Evolutionary conservation across 164 flowering plant genomes (phyloP).

Genomic region (Vitis labrusca): DNA sequence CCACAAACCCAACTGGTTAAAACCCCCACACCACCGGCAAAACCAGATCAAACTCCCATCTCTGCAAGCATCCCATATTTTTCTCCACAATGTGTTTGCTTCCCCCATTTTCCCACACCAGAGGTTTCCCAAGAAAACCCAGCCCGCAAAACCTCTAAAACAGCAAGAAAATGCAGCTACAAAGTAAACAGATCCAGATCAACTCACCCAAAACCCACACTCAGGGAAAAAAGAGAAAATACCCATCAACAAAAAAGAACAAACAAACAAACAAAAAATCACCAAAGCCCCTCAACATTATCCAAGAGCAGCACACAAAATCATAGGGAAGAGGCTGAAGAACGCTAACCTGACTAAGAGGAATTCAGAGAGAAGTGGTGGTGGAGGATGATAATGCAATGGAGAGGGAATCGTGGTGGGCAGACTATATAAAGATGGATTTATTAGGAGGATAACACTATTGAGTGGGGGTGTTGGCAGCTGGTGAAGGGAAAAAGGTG

Average conservation of each 20-base stretch:
- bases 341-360: slow-evolving; percentile 36
- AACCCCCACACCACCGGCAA: neutral
- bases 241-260: slow-evolving; percentile 4
- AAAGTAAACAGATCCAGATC: slow-evolving; percentile 22
- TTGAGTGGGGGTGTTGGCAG: slow-evolving; percentile 19
- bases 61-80: neutral
- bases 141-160: neutral
- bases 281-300: neutral
- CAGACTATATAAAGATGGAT: slow-evolving; percentile 27
- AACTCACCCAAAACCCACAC: slow-evolving; percentile 2
- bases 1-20: slow-evolving; percentile 4
- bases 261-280: neutral
- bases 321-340: slow-evolving; percentile 1
- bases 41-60: slow-evolving; percentile 12
- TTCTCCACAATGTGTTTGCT: neutral
- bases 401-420: slow-evolving; percentile 3
- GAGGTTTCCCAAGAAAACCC: slow-evolving; percentile 7
- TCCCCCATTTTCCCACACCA: neutral
- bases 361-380: slow-evolving; percentile 28
- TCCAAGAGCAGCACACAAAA: neutral
- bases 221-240: neutral
- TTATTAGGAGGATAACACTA: slow-evolving; percentile 13
- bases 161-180: slow-evolving; percentile 5
- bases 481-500: slow-evolving; percentile 7
- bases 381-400: slow-evolving; percentile 10